Evolutionary conservation across 108 stramenopile genomes (phyloP), one percentile per base, ranked within the genome.

Genomic region (Nitzschia sp.): DNA sequence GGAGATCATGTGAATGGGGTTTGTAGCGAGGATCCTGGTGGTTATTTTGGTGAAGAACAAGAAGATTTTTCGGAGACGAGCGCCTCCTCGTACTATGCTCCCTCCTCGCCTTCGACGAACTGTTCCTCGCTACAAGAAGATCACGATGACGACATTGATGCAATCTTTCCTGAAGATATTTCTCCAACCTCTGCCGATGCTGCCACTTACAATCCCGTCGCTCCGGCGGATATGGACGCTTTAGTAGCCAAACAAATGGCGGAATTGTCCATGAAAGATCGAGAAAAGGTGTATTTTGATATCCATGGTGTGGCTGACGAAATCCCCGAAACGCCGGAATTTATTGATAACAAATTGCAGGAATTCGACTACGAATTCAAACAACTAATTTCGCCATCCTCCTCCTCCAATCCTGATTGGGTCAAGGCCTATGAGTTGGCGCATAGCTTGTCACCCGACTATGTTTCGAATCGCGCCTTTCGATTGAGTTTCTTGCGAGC

Each of bases 231-330:
- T 23, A 46, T 58, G n/a, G 69, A 71, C 35, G 29, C 58, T 1
- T 11, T 71, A 1, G 53, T 71, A 17, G 71, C 71, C 48, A n/a
- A 45, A 47, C 63, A 64, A 57, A 55, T 72, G 63, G 23, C 63
- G 16, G 32, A 32, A 13, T 16, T 72, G 41, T 64, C 63, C 1
- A 27, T 64, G 30, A 36, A 64, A 53, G 71, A 72, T 27, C 62
- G 71, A 34, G 71, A 72, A 45, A 63, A 64, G 63, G 54, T 62
- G 0, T 64, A 45, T 3, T 33, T 35, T 21, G 71, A 72, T 64
- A 36, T 72, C 16, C 63, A 72, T 31, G 71, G 71, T 16, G 54
- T 72, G 3, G 6, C 36, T 4, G 60, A 71, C 5, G 35, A 61
- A 31, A 21, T 62, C 19, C 3, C 45, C 31, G 70, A 71, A 62